These are phyloP conservation scores for Nannizziopsis arthrosporioides DNA, from an alignment of 2,329 filamentous ascomycete genomes.

Conservation along the genomic window DNA sequence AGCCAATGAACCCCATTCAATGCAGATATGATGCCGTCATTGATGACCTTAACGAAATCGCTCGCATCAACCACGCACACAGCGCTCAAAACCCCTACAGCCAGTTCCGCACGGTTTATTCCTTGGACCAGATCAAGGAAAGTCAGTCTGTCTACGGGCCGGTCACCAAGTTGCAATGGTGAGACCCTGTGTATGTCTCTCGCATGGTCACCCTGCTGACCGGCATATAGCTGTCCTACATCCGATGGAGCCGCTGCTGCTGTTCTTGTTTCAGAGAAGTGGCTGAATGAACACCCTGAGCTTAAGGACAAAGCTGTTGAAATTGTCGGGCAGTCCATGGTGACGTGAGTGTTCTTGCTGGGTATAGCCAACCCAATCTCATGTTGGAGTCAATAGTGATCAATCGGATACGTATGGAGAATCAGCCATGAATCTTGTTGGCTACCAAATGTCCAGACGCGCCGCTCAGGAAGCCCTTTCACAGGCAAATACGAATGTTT, in stretches of 20 bases:
- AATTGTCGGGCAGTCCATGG: slow-evolving; percentile 17
- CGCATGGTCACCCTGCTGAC: background rate
- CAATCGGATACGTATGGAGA: slow-evolving; percentile 11
- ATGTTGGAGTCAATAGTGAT: slow-evolving; percentile 7
- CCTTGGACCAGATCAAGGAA: slow-evolving; percentile 16
- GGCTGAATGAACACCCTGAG: slow-evolving; percentile 15
- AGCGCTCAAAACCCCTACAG: slow-evolving; percentile 17
- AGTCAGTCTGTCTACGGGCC: slow-evolving; percentile 13
- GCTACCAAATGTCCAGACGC: slow-evolving; percentile 21
- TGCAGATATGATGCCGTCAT: slow-evolving; percentile 17
- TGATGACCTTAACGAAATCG: slow-evolving; percentile 17
- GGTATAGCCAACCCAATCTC: background rate
- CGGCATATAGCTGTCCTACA: slow-evolving; percentile 13
- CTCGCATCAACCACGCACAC: slow-evolving; percentile 17
- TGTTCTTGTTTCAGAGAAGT: slow-evolving; percentile 17
- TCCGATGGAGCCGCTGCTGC: slow-evolving; percentile 16
- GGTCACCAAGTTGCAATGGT: slow-evolving; percentile 16
- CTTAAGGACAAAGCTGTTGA: slow-evolving; percentile 15
- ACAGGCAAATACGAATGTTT: slow-evolving; percentile 16
- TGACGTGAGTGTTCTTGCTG: slow-evolving; percentile 10
- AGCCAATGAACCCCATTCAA: too few species aligned
- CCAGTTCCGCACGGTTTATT: slow-evolving; percentile 16
- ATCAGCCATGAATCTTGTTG: slow-evolving; percentile 22
- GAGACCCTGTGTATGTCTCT: background rate
- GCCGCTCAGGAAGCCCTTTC: slow-evolving; percentile 18